These are phyloP conservation scores for Gryganskiella cystojenkinii DNA, from an alignment of 192 early-diverging fungal species.

Conservation along the genomic window DNA sequence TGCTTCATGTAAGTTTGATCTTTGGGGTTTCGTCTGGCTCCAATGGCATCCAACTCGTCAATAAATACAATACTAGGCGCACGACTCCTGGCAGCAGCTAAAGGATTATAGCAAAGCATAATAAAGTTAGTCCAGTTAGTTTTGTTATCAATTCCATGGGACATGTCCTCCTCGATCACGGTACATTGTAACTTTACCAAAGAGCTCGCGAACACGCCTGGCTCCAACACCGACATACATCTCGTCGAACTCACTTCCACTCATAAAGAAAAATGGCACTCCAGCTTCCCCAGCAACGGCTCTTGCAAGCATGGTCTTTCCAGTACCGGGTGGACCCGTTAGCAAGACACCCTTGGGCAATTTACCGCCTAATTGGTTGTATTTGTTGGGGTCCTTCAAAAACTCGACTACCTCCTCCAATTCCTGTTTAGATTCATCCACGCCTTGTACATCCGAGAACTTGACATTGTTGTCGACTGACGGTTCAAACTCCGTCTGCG, in stretches of 20 bases:
- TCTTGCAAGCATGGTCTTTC: slow-evolving; percentile 96
- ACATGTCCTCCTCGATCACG: neutral
- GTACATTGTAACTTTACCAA: slow-evolving; percentile 68
- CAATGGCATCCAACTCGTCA: slow-evolving; percentile 99
- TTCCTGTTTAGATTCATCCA: slow-evolving; percentile 98
- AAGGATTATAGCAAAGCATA: neutral
- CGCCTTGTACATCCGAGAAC: slow-evolving; percentile 96
- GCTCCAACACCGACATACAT: slow-evolving; percentile 98
- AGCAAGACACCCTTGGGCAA: slow-evolving; percentile 93
- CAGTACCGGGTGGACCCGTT: slow-evolving; percentile 95
- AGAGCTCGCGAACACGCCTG: slow-evolving; percentile 85
- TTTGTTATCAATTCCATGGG: too few species aligned
- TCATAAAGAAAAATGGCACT: slow-evolving; percentile 99
- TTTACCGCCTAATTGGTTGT: slow-evolving; percentile 93
- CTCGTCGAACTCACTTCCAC: slow-evolving; percentile 98
- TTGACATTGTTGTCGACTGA: slow-evolving; percentile 72
- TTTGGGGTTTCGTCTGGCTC: slow-evolving; percentile 90
- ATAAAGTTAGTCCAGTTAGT: too few species aligned
- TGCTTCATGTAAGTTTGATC: slow-evolving; percentile 98
- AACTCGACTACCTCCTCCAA: slow-evolving; percentile 97
- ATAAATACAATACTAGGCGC: slow-evolving; percentile 96
- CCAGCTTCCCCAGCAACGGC: slow-evolving; percentile 98
- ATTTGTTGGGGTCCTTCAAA: slow-evolving; percentile 90
- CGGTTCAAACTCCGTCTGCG: slow-evolving; percentile 69
- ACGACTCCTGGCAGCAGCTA: slow-evolving; percentile 78